A percentile compares a stretch with the other conserved stretches of the same genome.
Evolutionary conservation across 495 filamentous ascomycete species (phyloP).

Genomic region (Penicillium atrosanguineum): DNA sequence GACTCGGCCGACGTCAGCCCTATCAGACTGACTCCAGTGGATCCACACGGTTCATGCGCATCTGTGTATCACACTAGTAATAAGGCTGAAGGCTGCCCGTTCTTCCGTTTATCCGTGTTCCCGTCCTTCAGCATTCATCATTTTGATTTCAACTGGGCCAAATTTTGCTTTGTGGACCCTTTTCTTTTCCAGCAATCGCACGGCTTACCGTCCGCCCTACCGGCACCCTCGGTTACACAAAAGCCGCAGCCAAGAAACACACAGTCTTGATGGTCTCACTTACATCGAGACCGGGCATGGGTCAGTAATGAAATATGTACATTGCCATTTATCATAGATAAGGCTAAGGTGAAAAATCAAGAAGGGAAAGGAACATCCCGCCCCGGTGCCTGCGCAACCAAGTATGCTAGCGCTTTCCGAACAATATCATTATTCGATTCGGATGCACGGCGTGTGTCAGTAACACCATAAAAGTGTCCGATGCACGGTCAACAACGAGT

Average conservation of each 20-base stretch:
- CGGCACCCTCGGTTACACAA: not conserved
- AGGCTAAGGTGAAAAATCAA: too few relatives aligned
- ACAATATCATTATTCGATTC: conserved; percentile 27
- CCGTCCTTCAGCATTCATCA: not conserved
- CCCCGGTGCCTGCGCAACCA: conserved; percentile 23
- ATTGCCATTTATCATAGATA: not conserved
- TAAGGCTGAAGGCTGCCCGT: conserved; percentile 4
- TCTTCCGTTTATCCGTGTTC: not conserved
- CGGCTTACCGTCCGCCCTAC: not conserved
- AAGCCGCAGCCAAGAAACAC: not conserved
- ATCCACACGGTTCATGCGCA: not conserved
- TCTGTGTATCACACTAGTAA: conserved; percentile 13
- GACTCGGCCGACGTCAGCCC: conserved; percentile 13
- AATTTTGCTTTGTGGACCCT: not conserved
- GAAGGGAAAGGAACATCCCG: conserved; percentile 19
- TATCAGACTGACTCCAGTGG: conserved; percentile 5
- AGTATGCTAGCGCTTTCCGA: conserved; percentile 24
- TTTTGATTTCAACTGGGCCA: not conserved
- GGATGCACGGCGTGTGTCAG: conserved; percentile 25
- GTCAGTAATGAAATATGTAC: not conserved
- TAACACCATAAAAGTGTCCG: conserved; percentile 22
- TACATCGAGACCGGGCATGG: too few relatives aligned
- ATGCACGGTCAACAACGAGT: conserved; percentile 20
- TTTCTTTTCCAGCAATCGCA: too few relatives aligned
- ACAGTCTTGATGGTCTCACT: not conserved